These are phyloP conservation scores for Trametes coccinea DNA, from an alignment of 768 basidiomycete species.

Conservation along the genomic window DNA sequence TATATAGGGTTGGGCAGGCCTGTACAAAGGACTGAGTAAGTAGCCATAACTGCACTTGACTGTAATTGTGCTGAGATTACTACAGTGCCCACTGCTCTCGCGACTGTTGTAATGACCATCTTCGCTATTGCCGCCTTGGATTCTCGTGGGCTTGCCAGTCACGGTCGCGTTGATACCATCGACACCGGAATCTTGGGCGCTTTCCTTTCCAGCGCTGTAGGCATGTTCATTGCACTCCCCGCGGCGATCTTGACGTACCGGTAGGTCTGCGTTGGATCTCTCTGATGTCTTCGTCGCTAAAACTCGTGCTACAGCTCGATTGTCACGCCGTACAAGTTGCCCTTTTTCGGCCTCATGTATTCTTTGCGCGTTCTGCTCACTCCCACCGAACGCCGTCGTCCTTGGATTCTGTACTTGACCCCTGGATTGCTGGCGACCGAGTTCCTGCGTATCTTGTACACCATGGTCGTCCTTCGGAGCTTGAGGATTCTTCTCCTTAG, in stretches of 20 bases:
- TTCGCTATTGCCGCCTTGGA: constrained; percentile 62
- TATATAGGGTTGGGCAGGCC: constrained; percentile 60
- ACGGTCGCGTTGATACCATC: constrained; percentile 66
- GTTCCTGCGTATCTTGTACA: constrained; percentile 45
- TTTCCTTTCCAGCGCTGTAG: constrained; percentile 60
- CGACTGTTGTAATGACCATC: constrained; percentile 55
- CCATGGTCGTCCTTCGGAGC: constrained; percentile 43
- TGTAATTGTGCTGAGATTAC: constrained; percentile 30
- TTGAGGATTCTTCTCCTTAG: constrained; percentile 58
- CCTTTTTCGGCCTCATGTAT: constrained; percentile 56
- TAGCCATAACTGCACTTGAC: neutral
- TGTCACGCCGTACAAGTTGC: constrained; percentile 77
- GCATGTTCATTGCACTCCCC: constrained; percentile 68
- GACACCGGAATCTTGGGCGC: constrained; percentile 58
- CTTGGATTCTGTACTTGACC: constrained; percentile 80
- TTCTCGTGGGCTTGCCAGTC: constrained; percentile 52
- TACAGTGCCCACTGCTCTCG: constrained; percentile 49
- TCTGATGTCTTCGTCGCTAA: neutral
- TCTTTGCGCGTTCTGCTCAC: constrained; percentile 74
- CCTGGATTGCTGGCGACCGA: constrained; percentile 59
- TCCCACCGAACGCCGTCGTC: constrained; percentile 74
- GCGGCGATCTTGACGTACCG: constrained; percentile 75
- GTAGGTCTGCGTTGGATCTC: constrained; percentile 38
- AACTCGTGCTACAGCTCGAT: constrained; percentile 54
- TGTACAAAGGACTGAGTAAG: constrained; percentile 80